phyloP scores from a whole-genome alignment of 495 filamentous ascomycete species.

The Pseudoneurospora amorphoporcata region DNA sequence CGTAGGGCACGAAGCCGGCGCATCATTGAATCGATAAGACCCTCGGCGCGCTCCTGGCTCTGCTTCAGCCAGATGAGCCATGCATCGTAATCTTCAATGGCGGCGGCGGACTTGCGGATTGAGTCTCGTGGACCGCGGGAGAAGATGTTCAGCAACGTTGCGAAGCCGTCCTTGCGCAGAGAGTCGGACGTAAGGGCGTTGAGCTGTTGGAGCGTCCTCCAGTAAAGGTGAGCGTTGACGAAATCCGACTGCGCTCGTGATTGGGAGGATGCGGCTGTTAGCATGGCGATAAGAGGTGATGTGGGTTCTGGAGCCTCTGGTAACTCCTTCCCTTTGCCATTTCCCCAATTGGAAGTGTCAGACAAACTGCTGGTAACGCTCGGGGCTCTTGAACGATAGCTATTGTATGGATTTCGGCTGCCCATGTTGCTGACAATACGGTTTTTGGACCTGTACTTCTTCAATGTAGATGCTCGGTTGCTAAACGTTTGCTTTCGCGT shows the following conservation, averaged over 20 bases:
- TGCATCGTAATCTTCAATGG: conserved; percentile 63
- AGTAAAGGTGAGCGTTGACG: conserved; percentile 59
- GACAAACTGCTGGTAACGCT: conserved; percentile 24
- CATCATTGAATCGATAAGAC: conserved; percentile 57
- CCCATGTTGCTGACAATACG: conserved; percentile 41
- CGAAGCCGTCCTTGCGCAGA: conserved; percentile 53
- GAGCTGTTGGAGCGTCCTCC: conserved; percentile 55
- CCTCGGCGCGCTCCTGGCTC: conserved; percentile 59
- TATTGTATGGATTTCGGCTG: conserved; percentile 49
- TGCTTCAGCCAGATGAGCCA: conserved; percentile 69
- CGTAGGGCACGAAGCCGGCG: conserved; percentile 55
- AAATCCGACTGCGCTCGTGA: conserved; percentile 60
- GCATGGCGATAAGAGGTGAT: conserved; percentile 53
- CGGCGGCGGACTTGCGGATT: conserved; percentile 51
- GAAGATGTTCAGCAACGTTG: conserved; percentile 59
- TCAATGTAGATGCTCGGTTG: conserved; percentile 46
- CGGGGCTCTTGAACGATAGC: conserved; percentile 37
- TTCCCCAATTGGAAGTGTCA: conserved; percentile 17
- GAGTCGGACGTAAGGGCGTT: conserved; percentile 51
- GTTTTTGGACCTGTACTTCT: conserved; percentile 41
- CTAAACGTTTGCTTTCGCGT: conserved; percentile 49
- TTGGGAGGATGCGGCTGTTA: conserved; percentile 56
- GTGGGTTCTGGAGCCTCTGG: conserved; percentile 20
- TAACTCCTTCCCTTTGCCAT: conserved; percentile 22
- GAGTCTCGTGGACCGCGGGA: conserved; percentile 58